Conservation (phyloP, 768 basidiomycete genomes). For the Terana coerulea region DNA sequence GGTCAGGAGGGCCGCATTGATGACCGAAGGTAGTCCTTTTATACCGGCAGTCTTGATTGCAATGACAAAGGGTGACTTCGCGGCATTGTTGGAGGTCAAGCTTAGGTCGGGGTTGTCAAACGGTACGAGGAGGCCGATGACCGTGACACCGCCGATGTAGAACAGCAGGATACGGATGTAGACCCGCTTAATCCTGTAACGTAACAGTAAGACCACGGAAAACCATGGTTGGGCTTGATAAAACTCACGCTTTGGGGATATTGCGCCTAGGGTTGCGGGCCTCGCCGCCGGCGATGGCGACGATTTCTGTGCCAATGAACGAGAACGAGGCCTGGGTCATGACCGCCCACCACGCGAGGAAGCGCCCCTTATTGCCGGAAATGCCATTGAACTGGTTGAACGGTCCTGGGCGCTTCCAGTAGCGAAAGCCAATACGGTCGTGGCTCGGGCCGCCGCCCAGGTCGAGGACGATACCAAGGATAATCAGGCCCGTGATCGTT, state of each 20-base stretch:
- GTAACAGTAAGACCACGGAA: background rate
- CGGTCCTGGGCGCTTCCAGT: conserved; percentile 88
- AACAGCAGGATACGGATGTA: conserved; percentile 79
- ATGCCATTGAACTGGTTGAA: conserved; percentile 72
- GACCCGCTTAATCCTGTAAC: conserved; percentile 42
- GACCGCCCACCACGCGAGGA: conserved; percentile 69
- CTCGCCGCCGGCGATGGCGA: conserved; percentile 88
- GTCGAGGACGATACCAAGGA: conserved; percentile 67
- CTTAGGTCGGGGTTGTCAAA: conserved; percentile 56
- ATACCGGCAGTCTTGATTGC: conserved; percentile 88
- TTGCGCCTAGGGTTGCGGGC: conserved; percentile 81
- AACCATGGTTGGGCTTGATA: too few species aligned
- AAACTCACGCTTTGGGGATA: conserved; percentile 44
- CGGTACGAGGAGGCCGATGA: conserved; percentile 84
- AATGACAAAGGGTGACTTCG: conserved; percentile 83
- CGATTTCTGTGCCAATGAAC: conserved; percentile 92
- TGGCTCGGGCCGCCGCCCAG: conserved; percentile 86
- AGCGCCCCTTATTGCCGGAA: conserved; percentile 65
- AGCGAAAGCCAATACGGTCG: conserved; percentile 66
- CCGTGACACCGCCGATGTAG: conserved; percentile 49
- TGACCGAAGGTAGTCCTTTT: conserved; percentile 75
- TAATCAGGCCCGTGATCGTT: conserved; percentile 61
- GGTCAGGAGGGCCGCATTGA: conserved; percentile 80
- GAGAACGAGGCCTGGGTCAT: conserved; percentile 90
- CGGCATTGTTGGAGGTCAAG: conserved; percentile 54